A percentile compares a stretch with the other conserved stretches of the same genome.
phyloP scores from a whole-genome alignment of 331 rosid species.

The Prunus yedoensis region DNA sequence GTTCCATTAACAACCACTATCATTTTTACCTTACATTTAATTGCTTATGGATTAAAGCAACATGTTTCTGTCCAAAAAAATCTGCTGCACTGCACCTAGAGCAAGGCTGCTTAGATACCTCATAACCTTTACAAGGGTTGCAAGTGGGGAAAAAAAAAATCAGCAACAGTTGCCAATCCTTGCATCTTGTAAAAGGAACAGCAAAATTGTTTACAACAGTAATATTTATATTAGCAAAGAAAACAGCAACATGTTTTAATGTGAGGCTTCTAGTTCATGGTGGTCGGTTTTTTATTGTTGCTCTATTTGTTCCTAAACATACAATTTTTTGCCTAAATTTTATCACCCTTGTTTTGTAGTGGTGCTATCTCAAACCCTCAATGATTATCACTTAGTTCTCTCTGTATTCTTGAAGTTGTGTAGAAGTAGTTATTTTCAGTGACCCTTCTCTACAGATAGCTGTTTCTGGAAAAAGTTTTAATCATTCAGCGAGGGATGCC shows the following conservation, averaged over 20 bases:
- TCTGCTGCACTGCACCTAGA: conserved; percentile 1
- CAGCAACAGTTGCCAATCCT: neutral
- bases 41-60: neutral
- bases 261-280: neutral
- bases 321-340: neutral
- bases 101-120: neutral
- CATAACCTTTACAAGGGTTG: neutral
- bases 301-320: neutral
- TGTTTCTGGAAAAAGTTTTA: conserved; percentile 87
- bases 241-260: neutral
- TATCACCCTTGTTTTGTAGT: neutral
- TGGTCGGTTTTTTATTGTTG: neutral
- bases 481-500: conserved; percentile 96
- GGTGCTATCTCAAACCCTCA: neutral
- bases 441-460: conserved; percentile 61
- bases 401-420: conserved; percentile 12
- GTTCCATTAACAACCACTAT: conserved; percentile 8
- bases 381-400: neutral
- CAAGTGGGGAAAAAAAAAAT: neutral
- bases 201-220: neutral
- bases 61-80: neutral
- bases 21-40: conserved; percentile 1
- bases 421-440: conserved; percentile 8
- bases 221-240: neutral
- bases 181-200: neutral